These are phyloP conservation scores for Glomus cerebriforme DNA, from an alignment of 192 early-diverging fungal species.

Conservation along the genomic window DNA sequence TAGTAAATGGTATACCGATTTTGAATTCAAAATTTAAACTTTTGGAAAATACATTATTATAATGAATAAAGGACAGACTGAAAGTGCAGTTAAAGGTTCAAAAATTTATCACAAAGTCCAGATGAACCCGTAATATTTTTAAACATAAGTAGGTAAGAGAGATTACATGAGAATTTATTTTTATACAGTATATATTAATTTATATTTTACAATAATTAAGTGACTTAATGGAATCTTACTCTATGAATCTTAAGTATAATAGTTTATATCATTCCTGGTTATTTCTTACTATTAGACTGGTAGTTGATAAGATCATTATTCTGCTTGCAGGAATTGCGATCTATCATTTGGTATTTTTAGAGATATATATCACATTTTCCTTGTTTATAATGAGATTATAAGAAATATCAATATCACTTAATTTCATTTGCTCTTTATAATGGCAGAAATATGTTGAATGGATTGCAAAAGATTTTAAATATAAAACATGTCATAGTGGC, in stretches of 20 bases:
- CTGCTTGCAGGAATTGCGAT: slow-evolving; percentile 11
- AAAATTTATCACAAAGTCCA: no score
- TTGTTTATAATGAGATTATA: slow-evolving; percentile 5
- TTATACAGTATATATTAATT: slow-evolving; percentile 20
- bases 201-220: background rate
- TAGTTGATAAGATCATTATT: slow-evolving; percentile 11
- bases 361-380: background rate
- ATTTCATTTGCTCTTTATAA: slow-evolving; percentile 5
- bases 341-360: slow-evolving; percentile 21
- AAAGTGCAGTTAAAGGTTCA: no score
- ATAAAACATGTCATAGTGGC: slow-evolving; percentile 14
- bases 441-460: slow-evolving; percentile 21
- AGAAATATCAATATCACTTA: background rate
- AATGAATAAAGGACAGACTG: no score
- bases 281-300: slow-evolving; percentile 16
- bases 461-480: slow-evolving; percentile 21
- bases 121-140: no score
- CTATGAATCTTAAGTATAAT: slow-evolving; percentile 23
- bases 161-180: background rate
- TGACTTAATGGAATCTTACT: slow-evolving; percentile 21
- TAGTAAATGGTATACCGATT: no score
- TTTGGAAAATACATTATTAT: no score
- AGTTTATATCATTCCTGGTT: slow-evolving; percentile 22
- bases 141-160: no score
- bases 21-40: no score